A percentile compares a stretch with the other conserved stretches of the same genome.
phyloP scores from a whole-genome alignment of 2,329 filamentous ascomycete genomes.

The Diplodia mutila region DNA sequence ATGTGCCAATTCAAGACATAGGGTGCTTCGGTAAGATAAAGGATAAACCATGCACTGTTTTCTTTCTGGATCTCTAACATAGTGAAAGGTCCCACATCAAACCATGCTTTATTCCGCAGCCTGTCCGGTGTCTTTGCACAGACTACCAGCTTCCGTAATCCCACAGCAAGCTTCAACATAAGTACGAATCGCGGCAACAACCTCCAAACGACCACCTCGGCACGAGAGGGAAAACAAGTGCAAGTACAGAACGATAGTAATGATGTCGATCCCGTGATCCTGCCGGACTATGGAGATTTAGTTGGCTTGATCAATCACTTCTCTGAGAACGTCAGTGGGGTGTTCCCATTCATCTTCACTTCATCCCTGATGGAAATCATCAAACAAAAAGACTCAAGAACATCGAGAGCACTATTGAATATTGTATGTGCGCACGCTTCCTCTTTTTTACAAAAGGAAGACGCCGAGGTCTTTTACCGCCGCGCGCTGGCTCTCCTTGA shows the following conservation, averaged over 20 bases:
- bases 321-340: background rate
- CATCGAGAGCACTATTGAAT: background rate
- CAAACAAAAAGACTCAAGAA: background rate
- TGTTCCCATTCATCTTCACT: background rate
- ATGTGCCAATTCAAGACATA: background rate
- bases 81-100: background rate
- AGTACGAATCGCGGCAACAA: background rate
- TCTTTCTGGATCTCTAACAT: background rate
- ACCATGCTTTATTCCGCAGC: background rate
- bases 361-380: background rate
- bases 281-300: background rate
- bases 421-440: constrained; percentile 33
- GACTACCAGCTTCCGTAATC: background rate
- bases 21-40: background rate
- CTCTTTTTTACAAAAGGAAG: constrained; percentile 28
- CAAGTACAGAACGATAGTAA: background rate
- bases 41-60: no score
- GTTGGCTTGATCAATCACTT: background rate
- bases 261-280: no score
- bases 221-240: no score
- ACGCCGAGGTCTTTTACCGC: constrained; percentile 36
- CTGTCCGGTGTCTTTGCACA: background rate
- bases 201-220: background rate
- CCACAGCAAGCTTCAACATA: background rate
- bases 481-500: constrained; percentile 34